Evolutionary conservation across 148 eudicot species (phyloP).

Genomic region (Vaccinium vitisidaea): DNA sequence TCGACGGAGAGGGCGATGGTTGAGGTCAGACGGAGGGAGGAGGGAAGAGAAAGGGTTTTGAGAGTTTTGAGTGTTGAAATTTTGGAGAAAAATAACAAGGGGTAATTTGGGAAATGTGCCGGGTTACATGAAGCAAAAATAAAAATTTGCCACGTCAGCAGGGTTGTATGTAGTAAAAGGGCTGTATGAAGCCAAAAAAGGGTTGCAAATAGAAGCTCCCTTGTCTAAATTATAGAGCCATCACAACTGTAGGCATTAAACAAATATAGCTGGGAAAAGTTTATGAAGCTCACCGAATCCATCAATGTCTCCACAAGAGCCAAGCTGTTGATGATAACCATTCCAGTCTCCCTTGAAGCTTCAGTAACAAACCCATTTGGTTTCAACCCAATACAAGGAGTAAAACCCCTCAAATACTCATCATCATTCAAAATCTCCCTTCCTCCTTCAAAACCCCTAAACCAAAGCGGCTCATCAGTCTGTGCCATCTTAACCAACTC

Average conservation of each 20-base stretch:
- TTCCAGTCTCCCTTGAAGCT: conserved; percentile 80
- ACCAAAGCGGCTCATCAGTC: conserved; percentile 78
- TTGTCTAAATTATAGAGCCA: background rate
- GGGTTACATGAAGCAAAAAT: too few relatives aligned
- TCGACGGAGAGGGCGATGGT: too few relatives aligned
- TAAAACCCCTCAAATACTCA: conserved; percentile 60
- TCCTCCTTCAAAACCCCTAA: conserved; percentile 63
- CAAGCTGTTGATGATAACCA: conserved; percentile 87
- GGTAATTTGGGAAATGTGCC: too few relatives aligned
- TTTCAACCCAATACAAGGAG: conserved; percentile 69
- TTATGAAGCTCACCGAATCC: conserved; percentile 60
- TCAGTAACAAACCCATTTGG: conserved; percentile 76
- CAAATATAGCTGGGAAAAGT: background rate
- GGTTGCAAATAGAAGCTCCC: too few relatives aligned
- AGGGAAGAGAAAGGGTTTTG: too few relatives aligned
- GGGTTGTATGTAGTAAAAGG: too few relatives aligned
- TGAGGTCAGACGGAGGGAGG: too few relatives aligned
- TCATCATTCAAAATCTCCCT: conserved; percentile 68
- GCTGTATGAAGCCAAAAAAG: too few relatives aligned
- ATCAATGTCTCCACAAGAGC: conserved; percentile 97
- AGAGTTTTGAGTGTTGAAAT: too few relatives aligned
- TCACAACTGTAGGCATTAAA: background rate
- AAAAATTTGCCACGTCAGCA: too few relatives aligned
- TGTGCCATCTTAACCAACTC: conserved; percentile 86
- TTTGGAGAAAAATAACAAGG: too few relatives aligned